Evolutionary conservation across 495 filamentous ascomycete species (phyloP).

Genomic region (Aspergillus nanangensis): DNA sequence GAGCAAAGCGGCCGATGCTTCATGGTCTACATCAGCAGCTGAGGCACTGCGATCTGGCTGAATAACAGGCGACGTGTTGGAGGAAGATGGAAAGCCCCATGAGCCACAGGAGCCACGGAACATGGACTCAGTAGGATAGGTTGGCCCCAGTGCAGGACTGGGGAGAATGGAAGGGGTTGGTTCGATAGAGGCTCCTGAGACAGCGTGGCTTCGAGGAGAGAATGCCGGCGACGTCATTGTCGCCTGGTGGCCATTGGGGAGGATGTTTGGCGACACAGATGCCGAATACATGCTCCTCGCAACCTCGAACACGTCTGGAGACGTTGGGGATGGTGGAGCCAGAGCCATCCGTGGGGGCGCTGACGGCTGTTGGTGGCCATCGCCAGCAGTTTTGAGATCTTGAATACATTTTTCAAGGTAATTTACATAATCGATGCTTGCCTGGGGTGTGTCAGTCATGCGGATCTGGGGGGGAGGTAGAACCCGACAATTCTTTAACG

Average conservation of each 20-base stretch:
- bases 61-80: constrained; percentile 31
- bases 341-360: constrained; percentile 15
- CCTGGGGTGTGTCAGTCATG: constrained; percentile 43
- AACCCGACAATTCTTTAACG: constrained; percentile 12
- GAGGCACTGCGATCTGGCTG: constrained; percentile 18
- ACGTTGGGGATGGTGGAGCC: constrained; percentile 32
- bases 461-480: not conserved
- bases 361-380: constrained; percentile 13
- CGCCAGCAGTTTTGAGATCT: constrained; percentile 71
- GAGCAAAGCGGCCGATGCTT: constrained; percentile 74
- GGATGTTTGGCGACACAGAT: constrained; percentile 33
- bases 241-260: constrained; percentile 19
- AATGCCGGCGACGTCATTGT: constrained; percentile 33
- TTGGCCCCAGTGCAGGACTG: constrained; percentile 37
- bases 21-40: constrained; percentile 58
- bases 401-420: constrained; percentile 88
- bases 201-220: constrained; percentile 32
- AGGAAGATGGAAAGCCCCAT: constrained; percentile 18
- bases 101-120: constrained; percentile 14
- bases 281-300: constrained; percentile 19
- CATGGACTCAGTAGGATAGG: constrained; percentile 19
- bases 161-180: constrained; percentile 34
- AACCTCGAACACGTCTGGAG: constrained; percentile 29
- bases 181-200: constrained; percentile 22
- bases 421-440: constrained; percentile 93